Evolutionary conservation across 2,329 filamentous ascomycete genomes (phyloP).

Genomic region (Fusarium chaquense): DNA sequence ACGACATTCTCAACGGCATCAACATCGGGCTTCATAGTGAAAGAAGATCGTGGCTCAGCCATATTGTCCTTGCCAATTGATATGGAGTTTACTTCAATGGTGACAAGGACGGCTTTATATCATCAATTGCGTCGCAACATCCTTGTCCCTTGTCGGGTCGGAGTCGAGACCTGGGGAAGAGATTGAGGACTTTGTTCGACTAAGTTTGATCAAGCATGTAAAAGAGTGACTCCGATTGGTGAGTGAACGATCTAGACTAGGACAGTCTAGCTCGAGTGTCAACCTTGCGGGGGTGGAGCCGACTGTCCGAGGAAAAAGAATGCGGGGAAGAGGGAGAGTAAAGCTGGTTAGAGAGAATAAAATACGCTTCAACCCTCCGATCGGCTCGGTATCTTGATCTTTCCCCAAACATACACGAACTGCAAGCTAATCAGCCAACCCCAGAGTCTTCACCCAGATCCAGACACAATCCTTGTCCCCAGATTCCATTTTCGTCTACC

Average conservation of each 20-base stretch:
- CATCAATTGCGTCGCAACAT: no score
- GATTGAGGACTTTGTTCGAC: not conserved
- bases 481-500: not conserved
- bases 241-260: not conserved
- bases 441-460: not conserved
- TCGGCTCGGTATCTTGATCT: constrained; percentile 23
- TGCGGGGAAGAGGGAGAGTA: constrained; percentile 9
- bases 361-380: constrained; percentile 2
- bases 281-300: constrained; percentile 27
- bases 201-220: not conserved
- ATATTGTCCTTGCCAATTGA: not conserved
- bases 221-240: constrained; percentile 21
- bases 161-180: not conserved
- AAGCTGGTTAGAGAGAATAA: not conserved
- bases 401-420: not conserved
- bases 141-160: constrained; percentile 4
- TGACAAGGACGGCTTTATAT: constrained; percentile 9
- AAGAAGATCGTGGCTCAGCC: constrained; percentile 17
- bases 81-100: not conserved
- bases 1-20: constrained; percentile 12
- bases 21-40: constrained; percentile 5
- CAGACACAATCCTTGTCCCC: not conserved
- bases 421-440: not conserved
- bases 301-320: constrained; percentile 9
- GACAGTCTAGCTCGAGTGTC: not conserved